Percentiles rank a stretch among this genome's conserved stretches.
These are phyloP conservation scores for Leptographium radiaticola DNA, from an alignment of 2,329 filamentous ascomycete genomes.

Conservation along the genomic window DNA sequence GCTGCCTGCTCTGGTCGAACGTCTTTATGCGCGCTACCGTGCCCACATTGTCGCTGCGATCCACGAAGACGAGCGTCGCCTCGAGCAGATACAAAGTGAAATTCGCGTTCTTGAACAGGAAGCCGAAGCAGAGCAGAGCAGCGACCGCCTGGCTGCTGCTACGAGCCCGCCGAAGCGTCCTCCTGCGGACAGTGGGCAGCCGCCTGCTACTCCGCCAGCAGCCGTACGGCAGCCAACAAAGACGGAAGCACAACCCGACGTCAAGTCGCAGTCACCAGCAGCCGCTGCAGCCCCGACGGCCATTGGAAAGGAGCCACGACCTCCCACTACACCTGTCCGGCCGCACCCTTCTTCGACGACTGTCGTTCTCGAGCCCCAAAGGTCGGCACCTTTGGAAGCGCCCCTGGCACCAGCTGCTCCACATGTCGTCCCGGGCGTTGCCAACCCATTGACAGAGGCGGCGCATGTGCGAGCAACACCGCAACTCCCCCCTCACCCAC, in stretches of 20 bases:
- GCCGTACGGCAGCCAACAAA: neutral
- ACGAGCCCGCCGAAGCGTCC: neutral
- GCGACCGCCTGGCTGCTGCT: neutral
- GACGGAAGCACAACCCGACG: neutral
- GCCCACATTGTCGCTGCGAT: conserved; percentile 58
- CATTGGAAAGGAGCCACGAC: neutral
- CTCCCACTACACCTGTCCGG: neutral
- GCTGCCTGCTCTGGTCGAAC: conserved; percentile 56
- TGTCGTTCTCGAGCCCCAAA: neutral
- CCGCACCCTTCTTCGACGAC: neutral
- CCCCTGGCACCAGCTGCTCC: neutral
- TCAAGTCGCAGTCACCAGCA: neutral
- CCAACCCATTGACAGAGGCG: neutral
- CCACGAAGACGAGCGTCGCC: conserved; percentile 57
- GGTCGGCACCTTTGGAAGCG: neutral
- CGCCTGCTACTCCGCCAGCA: neutral
- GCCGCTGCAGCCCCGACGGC: neutral
- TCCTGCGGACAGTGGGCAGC: no score
- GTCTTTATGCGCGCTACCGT: conserved; percentile 64
- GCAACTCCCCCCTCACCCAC: neutral
- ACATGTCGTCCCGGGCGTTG: neutral
- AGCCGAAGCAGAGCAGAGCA: conserved; percentile 3
- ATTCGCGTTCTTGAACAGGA: conserved; percentile 51
- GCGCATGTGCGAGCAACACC: neutral
- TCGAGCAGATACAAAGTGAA: conserved; percentile 51